These are phyloP conservation scores for Mortierella sp. DNA, from an alignment of 371 early-diverging fungal species.

Conservation along the genomic window DNA sequence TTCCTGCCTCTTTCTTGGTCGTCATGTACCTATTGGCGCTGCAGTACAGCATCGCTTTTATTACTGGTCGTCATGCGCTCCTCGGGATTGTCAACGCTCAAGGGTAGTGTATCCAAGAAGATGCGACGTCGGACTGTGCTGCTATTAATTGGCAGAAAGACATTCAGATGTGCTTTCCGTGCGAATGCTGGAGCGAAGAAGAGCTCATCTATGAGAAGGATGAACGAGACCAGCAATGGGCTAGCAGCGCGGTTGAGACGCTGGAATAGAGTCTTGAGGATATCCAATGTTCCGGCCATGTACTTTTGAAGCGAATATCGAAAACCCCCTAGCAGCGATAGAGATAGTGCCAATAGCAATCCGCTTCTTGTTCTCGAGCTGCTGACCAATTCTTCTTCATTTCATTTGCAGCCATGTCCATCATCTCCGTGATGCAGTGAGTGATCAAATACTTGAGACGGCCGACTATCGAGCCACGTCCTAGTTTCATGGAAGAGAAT, in stretches of 20 bases:
- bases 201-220: slow-evolving; percentile 77
- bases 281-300: slow-evolving; percentile 84
- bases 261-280: slow-evolving; percentile 81
- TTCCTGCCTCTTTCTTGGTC: slow-evolving; percentile 66
- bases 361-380: slow-evolving; percentile 19
- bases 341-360: slow-evolving; percentile 61
- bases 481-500: background rate
- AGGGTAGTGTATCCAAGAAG: slow-evolving; percentile 81
- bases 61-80: slow-evolving; percentile 57
- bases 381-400: slow-evolving; percentile 49
- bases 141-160: slow-evolving; percentile 82
- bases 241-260: slow-evolving; percentile 74
- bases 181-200: slow-evolving; percentile 85
- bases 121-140: slow-evolving; percentile 82
- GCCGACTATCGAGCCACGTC: slow-evolving; percentile 62
- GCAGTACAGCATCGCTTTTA: slow-evolving; percentile 62
- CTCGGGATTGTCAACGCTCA: slow-evolving; percentile 81
- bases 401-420: slow-evolving; percentile 57
- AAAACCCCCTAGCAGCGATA: slow-evolving; percentile 69
- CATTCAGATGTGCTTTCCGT: slow-evolving; percentile 87
- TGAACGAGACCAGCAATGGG: slow-evolving; percentile 69
- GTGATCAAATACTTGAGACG: slow-evolving; percentile 74
- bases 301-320: slow-evolving; percentile 79
- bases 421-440: slow-evolving; percentile 78
- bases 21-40: slow-evolving; percentile 66